Evolutionary conservation across 805 yeast species (phyloP).

Genomic region (Wickerhamiella hasegawae): DNA sequence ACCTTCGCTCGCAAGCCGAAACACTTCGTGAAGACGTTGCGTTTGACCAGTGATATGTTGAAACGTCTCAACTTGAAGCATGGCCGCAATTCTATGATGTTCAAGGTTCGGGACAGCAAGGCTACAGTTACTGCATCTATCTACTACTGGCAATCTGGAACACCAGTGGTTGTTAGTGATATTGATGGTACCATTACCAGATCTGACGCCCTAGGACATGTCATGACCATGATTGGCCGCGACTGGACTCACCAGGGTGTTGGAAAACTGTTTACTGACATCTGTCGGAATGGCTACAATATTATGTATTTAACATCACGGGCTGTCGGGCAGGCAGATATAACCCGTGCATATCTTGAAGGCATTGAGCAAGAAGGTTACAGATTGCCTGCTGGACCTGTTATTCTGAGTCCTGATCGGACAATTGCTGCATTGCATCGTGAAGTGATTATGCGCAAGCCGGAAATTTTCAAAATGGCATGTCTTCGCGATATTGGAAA

Average conservation of each 20-base stretch:
- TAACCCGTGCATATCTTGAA: slow-evolving; percentile 67
- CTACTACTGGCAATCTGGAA: slow-evolving; percentile 66
- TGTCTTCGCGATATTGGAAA: slow-evolving; percentile 75
- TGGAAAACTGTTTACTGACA: slow-evolving; percentile 80
- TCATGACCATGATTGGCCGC: slow-evolving; percentile 78
- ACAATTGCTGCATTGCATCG: slow-evolving; percentile 89
- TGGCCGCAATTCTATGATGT: slow-evolving; percentile 67
- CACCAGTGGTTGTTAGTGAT: slow-evolving; percentile 90
- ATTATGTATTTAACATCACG: slow-evolving; percentile 88
- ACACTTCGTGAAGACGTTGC: slow-evolving; percentile 63
- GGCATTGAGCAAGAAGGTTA: slow-evolving; percentile 66
- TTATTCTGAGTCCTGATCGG: slow-evolving; percentile 85
- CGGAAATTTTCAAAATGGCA: slow-evolving; percentile 98
- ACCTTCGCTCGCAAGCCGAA: background rate
- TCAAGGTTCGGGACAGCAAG: slow-evolving; percentile 69
- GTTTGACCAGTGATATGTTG: slow-evolving; percentile 84
- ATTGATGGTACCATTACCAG: slow-evolving; percentile 97
- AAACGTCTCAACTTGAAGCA: slow-evolving; percentile 51
- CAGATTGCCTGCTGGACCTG: slow-evolving; percentile 77
- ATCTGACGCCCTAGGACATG: slow-evolving; percentile 95
- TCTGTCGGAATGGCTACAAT: slow-evolving; percentile 74
- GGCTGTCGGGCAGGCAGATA: slow-evolving; percentile 88
- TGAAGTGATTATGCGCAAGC: slow-evolving; percentile 85
- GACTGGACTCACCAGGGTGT: slow-evolving; percentile 99
- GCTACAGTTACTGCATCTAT: slow-evolving; percentile 60